Base-by-base conservation (phyloP, 163 green algal species). In the Prototheca wickerhamii region DNA sequence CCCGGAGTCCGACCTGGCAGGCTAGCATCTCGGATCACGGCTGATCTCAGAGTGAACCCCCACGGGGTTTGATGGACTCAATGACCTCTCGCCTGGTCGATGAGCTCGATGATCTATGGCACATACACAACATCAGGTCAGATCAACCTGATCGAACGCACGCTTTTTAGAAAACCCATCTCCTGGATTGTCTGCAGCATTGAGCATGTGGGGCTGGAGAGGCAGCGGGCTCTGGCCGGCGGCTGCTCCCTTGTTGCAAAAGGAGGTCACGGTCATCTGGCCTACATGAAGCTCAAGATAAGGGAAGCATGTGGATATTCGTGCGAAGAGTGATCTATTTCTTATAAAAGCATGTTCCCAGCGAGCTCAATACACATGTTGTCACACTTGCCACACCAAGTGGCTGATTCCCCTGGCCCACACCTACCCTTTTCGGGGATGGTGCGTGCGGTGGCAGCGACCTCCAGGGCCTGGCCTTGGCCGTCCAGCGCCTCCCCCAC, bases 401-500 rank as follows among this genome's bases (percentile, higher is more conserved):
- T 62, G 37, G 30, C 8, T 4, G 50, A 40, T 4, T 4, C 4
- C 4, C 15, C 44, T 7, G 63, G 52, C 26, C 15, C 26, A 23
- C 30, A 12, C 56, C 64, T 37, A 31, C 68, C 61, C 30, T 17
- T 35, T 20, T 71, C 62, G 8, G 63, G 56, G 56, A 60, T 31
- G 18, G 34, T 33, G n/a, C 61, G 43, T 3, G 17, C 55, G 29
- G 15, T 46, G 2, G 32, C 37, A 17, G 58, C 46, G 12, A 65
- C 6, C 28, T 75, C 49, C 56, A 79, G 42, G 23, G 32, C 59
- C 59, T 69, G 34, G 33, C 42, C 65, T 35, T 58, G 29, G 3
- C 74, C 74, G 33, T 81, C 74, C 35, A 81, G 52, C 40, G 71
- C 74, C 63, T 83, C 67, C 4, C 79, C 77, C 26, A 86, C 71